phyloP scores from a whole-genome alignment of 352 stramenopile species.

The Achlya hypogyna region DNA sequence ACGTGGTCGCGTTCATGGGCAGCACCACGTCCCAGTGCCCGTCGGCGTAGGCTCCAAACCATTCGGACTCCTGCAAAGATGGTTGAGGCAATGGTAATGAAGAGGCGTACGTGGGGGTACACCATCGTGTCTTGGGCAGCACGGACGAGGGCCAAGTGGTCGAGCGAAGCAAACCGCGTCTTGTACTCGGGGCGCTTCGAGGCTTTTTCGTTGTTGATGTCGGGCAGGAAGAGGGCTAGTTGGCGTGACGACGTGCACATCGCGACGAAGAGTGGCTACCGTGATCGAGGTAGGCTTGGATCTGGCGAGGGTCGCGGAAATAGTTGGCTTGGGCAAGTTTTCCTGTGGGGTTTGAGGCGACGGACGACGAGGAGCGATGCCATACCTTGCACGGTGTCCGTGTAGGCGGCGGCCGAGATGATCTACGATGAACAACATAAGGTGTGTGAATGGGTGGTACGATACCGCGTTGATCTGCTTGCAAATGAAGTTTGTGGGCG shows the following conservation, averaged over 20 bases:
- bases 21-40: conserved; percentile 56
- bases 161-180: conserved; percentile 77
- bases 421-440: conserved; percentile 25
- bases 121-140: conserved; percentile 88
- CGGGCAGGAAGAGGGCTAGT: conserved; percentile 63
- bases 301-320: conserved; percentile 81
- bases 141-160: conserved; percentile 85
- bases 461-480: conserved; percentile 66
- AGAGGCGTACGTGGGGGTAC: conserved; percentile 37
- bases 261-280: conserved; percentile 28
- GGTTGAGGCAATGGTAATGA: too few relatives aligned
- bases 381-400: conserved; percentile 6
- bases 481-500: conserved; percentile 74
- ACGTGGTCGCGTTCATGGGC: conserved; percentile 87
- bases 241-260: not conserved
- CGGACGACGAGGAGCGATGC: not conserved
- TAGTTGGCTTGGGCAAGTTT: conserved; percentile 88
- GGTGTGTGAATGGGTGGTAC: not conserved
- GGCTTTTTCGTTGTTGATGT: conserved; percentile 88
- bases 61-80: conserved; percentile 50
- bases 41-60: conserved; percentile 82
- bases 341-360: not conserved
- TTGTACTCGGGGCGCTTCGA: conserved; percentile 72
- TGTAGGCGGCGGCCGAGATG: conserved; percentile 25
- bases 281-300: conserved; percentile 54